A percentile compares a stretch with the other conserved stretches of the same genome.
Conservation (phyloP, 805 yeast genomes). For the Zygosaccharomyces pseudorouxii region DNA sequence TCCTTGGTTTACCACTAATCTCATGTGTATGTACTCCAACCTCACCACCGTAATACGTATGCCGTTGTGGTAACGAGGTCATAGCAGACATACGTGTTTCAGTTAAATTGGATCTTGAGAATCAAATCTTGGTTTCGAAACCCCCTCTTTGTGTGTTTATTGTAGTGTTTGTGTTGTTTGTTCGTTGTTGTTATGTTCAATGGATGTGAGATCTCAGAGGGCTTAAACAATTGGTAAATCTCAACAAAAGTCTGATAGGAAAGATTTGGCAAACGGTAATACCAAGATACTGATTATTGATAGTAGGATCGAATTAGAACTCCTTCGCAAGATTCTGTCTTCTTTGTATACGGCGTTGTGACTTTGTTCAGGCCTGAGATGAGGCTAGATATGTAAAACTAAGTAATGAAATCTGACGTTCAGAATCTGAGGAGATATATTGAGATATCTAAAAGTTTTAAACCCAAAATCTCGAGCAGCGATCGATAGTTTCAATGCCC, state of each 20-base stretch:
- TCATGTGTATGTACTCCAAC: constrained; percentile 6
- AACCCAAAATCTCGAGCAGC: not conserved
- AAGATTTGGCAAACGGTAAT: not conserved
- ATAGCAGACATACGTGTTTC: constrained; percentile 8
- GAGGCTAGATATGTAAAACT: not conserved
- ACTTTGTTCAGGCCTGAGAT: not conserved
- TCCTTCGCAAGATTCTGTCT: not conserved
- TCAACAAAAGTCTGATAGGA: not conserved
- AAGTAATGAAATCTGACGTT: not conserved
- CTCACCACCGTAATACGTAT: constrained; percentile 33
- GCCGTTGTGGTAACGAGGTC: constrained; percentile 28
- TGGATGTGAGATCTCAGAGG: constrained; percentile 1
- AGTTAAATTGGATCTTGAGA: no score
- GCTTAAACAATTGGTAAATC: constrained; percentile 1
- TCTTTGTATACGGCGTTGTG: not conserved
- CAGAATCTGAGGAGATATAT: not conserved
- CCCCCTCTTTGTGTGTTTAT: not conserved
- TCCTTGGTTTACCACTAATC: constrained; percentile 24
- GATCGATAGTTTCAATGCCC: not conserved
- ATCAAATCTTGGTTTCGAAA: not conserved
- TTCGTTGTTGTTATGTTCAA: not conserved
- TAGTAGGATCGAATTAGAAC: not conserved
- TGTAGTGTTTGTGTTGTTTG: not conserved
- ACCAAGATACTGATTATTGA: not conserved
- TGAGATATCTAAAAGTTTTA: not conserved